These are phyloP conservation scores for Quercus lobata DNA, from an alignment of 331 rosid genomes.

Conservation along the genomic window DNA sequence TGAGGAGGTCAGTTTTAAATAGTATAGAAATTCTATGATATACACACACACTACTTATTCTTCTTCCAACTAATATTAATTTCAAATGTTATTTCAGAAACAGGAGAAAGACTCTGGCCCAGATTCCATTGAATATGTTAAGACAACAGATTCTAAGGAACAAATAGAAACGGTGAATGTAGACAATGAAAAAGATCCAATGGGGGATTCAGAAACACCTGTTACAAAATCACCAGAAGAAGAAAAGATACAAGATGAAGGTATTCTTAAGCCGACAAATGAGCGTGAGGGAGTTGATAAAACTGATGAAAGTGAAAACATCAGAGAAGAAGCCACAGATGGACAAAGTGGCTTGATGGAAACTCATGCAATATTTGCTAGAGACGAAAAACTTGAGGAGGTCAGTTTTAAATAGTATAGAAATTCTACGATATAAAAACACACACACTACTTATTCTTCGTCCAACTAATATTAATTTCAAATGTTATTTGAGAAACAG, in stretches of 20 bases:
- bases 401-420: background rate
- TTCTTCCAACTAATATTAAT: no score
- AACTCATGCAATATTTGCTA: background rate
- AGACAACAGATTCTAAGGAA: conserved; percentile 10
- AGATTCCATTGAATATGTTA: background rate
- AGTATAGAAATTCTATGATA: no score
- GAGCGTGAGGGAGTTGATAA: background rate
- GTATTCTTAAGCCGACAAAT: background rate
- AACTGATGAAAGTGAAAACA: conserved; percentile 4
- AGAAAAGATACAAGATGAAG: background rate
- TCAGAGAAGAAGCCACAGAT: conserved; percentile 1
- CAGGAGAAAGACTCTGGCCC: conserved; percentile 21
- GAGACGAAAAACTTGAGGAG: background rate
- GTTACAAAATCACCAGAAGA: background rate
- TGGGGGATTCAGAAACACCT: background rate
- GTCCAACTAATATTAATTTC: no score
- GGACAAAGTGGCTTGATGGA: background rate
- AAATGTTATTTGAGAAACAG: no score
- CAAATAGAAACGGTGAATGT: background rate
- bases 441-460: background rate
- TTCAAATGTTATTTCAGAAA: background rate
- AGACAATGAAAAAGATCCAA: background rate
- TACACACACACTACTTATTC: no score
- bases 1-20: no score
- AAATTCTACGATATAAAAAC: background rate